Conservation (phyloP, 2,329 filamentous ascomycete species). For the Monosporascus sp. region DNA sequence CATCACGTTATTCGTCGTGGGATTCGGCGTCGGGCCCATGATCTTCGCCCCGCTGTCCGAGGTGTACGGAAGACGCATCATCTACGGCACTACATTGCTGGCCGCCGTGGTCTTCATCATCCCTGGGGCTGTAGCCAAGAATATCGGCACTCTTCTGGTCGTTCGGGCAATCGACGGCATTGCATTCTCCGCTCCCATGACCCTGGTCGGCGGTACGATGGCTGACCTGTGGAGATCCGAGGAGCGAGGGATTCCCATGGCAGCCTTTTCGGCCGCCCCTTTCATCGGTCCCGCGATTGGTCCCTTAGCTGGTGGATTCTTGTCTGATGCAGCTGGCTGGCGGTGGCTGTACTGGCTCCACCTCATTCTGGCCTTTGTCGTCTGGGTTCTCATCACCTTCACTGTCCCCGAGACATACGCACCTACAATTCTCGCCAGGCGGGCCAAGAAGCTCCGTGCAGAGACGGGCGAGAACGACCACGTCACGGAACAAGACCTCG, state of each 20-base stretch:
- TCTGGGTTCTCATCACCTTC: slow-evolving; percentile 74
- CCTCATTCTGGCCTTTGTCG: slow-evolving; percentile 64
- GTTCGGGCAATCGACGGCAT: slow-evolving; percentile 77
- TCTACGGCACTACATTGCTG: slow-evolving; percentile 65
- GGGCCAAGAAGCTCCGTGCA: slow-evolving; percentile 68
- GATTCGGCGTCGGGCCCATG: slow-evolving; percentile 78
- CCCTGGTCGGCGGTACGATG: slow-evolving; percentile 74
- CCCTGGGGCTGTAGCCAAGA: slow-evolving; percentile 70
- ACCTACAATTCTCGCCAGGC: slow-evolving; percentile 65
- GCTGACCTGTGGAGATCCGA: slow-evolving; percentile 82
- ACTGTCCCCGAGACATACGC: slow-evolving; percentile 90
- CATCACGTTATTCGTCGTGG: slow-evolving; percentile 73
- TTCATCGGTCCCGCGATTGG: slow-evolving; percentile 78
- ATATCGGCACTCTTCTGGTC: slow-evolving; percentile 70
- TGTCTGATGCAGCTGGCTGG: slow-evolving; percentile 67
- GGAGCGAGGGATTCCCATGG: slow-evolving; percentile 82
- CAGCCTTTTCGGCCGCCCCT: slow-evolving; percentile 75
- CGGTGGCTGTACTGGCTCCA: slow-evolving; percentile 86
- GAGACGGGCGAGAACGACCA: slow-evolving; percentile 60
- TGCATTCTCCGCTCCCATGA: slow-evolving; percentile 82
- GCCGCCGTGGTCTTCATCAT: slow-evolving; percentile 75
- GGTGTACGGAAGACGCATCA: slow-evolving; percentile 63
- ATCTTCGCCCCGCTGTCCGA: slow-evolving; percentile 74
- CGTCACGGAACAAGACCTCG: slow-evolving; percentile 77
- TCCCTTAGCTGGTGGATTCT: slow-evolving; percentile 71